Percentiles rank a stretch among this genome's conserved stretches.
Conservation (phyloP, 805 yeast genomes). For the Brettanomyces nanus region DNA sequence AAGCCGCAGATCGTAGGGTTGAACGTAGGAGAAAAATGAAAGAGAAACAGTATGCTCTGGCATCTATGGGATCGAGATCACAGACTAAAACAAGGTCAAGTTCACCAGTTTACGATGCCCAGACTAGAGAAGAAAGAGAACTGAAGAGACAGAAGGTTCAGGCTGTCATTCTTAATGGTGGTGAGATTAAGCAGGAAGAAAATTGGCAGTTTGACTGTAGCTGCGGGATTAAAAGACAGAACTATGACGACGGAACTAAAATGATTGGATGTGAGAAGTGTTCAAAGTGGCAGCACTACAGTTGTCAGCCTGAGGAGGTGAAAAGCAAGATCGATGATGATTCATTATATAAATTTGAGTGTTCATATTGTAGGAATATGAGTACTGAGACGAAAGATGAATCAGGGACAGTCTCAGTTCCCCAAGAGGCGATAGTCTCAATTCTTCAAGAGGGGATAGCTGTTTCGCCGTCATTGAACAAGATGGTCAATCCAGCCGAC, state of each 20-base stretch:
- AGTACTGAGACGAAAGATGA: no score
- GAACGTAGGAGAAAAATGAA: conserved; percentile 31
- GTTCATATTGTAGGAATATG: conserved; percentile 10
- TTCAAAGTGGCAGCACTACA: conserved; percentile 32
- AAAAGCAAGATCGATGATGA: conserved; percentile 21
- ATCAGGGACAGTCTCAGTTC: no score
- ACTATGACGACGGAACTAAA: conserved; percentile 31
- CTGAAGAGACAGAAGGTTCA: conserved; percentile 11
- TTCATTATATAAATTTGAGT: conserved; percentile 10
- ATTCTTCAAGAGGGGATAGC: no score
- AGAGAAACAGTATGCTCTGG: conserved; percentile 21
- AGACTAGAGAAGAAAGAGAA: conserved; percentile 28
- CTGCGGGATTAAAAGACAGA: conserved; percentile 29
- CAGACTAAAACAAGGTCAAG: conserved; percentile 4
- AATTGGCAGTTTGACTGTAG: conserved; percentile 32
- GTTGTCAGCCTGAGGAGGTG: conserved; percentile 24
- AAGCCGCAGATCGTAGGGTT: conserved; percentile 37
- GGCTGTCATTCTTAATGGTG: background rate
- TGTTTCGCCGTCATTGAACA: no score
- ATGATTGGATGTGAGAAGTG: conserved; percentile 30
- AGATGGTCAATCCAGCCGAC: no score
- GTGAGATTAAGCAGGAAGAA: conserved; percentile 6
- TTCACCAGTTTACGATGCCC: conserved; percentile 12
- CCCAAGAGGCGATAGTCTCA: no score
- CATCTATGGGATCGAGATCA: conserved; percentile 17